A percentile compares a stretch with the other conserved stretches of the same genome.
phyloP scores from a whole-genome alignment of 441 rosid species.

The Lepidium campestre region DNA sequence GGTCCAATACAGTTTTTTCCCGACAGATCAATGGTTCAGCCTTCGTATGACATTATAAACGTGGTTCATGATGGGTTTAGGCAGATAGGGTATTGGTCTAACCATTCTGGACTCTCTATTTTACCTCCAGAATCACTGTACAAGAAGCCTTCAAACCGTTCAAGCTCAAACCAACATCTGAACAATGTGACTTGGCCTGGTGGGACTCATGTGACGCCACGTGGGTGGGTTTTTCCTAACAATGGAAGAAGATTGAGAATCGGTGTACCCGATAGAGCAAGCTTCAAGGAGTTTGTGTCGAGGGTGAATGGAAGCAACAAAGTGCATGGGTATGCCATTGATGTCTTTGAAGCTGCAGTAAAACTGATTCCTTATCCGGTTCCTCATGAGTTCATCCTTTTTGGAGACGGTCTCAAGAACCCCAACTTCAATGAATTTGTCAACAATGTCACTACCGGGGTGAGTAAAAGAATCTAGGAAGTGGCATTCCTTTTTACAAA shows the following conservation, averaged over 20 bases:
- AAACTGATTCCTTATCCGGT: conserved; percentile 73
- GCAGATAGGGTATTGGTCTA: conserved; percentile 86
- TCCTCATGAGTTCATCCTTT: conserved; percentile 66
- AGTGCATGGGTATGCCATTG: conserved; percentile 70
- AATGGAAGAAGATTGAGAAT: conserved; percentile 75
- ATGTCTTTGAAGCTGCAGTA: conserved; percentile 69
- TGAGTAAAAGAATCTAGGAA: conserved; percentile 33
- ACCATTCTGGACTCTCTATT: conserved; percentile 71
- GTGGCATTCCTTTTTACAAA: neutral
- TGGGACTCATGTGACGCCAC: conserved; percentile 52
- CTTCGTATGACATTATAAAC: conserved; percentile 76
- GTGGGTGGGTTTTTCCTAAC: conserved; percentile 95
- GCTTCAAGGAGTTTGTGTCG: conserved; percentile 54
- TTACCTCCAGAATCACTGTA: conserved; percentile 70
- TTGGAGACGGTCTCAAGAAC: conserved; percentile 69
- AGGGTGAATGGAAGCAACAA: conserved; percentile 31
- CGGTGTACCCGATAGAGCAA: conserved; percentile 70
- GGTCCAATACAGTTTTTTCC: conserved; percentile 57
- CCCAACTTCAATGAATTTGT: conserved; percentile 65
- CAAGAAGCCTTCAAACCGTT: conserved; percentile 48
- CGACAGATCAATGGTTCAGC: conserved; percentile 53
- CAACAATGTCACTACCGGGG: conserved; percentile 50
- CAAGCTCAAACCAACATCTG: conserved; percentile 67
- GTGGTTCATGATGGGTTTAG: conserved; percentile 38
- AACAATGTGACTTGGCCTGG: conserved; percentile 82